Base-by-base conservation (phyloP, 2,329 filamentous ascomycete species). In the Daldinia eschscholtzii region DNA sequence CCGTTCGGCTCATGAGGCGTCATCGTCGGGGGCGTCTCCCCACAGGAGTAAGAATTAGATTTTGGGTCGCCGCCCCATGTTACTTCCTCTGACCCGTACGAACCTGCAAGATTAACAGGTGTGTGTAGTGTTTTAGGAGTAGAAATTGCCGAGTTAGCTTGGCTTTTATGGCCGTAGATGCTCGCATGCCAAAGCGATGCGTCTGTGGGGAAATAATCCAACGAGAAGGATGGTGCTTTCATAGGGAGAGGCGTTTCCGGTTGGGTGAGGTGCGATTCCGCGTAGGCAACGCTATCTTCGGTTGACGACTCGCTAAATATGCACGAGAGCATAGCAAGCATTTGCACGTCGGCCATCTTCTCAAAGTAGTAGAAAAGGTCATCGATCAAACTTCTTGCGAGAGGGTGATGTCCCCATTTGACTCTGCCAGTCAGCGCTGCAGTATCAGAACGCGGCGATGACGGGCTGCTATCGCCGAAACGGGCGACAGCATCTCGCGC, bases 281-380 rank as follows among this genome's bases (percentile, higher is more conserved):
- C 83, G 71, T 89, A 89, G 3, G 88, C 86, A 26, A 88, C 82
- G 56, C 83, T 83, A 65, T 89, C 84, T 48, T 87, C 82, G 0
- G 85, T 81, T 12, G 85, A 83, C 0, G 88, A 84, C 57, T 91
- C 89, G 72, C 86, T 88, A 75, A 92, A 91, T 64, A 92, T 86
- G 76, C 90, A 92, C 1, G 89, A 90, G 30, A 92, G 82, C 88
- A 92, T 91, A 7, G 89, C 90, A 60, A 92, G 76, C 90, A 92
- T 92, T 77, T 92, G 90, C 12, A 91, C 80, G 67, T 92, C 89
- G 5, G 86, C 88, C 33, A 85, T 81, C 59, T 80, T 83, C 76
- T 91, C 89, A 74, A 88, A 92, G 75, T 91, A 84, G 28, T 83
- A 80, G 71, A 92, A 90, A n/a, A 92, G 79, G 64, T 90, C 85